Conservation (phyloP, 2,329 filamentous ascomycete species). For the Colletotrichum sansevieriae region DNA sequence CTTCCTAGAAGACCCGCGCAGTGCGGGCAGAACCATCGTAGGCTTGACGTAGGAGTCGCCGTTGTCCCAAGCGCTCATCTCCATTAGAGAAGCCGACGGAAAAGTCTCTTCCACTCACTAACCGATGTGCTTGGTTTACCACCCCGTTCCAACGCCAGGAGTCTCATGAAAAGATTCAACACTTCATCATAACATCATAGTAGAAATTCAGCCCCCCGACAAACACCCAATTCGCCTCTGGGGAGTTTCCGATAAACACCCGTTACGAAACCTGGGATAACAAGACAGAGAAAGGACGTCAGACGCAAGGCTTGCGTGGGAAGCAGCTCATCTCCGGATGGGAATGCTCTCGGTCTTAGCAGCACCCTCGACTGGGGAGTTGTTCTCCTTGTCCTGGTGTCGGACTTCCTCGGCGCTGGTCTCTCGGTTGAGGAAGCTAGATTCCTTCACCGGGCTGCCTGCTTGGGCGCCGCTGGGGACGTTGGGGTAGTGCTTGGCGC, state of each 20-base stretch:
- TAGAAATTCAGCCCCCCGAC: constrained; percentile 27
- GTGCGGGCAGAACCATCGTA: background rate
- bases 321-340: constrained; percentile 67
- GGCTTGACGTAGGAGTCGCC: constrained; percentile 8
- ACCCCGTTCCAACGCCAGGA: constrained; percentile 33
- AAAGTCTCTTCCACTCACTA: constrained; percentile 29
- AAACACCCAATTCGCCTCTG: constrained; percentile 37
- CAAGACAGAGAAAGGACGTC: constrained; percentile 30
- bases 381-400: constrained; percentile 37
- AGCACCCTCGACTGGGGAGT: constrained; percentile 37
- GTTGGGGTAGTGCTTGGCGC: constrained; percentile 40
- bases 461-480: constrained; percentile 62
- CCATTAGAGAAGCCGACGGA: constrained; percentile 20
- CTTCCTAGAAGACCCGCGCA: constrained; percentile 24
- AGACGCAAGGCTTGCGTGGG: constrained; percentile 9
- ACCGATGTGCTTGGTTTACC: constrained; percentile 35
- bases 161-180: constrained; percentile 38
- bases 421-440: constrained; percentile 86
- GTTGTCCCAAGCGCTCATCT: constrained; percentile 4
- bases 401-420: constrained; percentile 74
- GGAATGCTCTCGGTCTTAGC: constrained; percentile 66
- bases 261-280: constrained; percentile 31
- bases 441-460: constrained; percentile 90
- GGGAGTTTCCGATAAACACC: constrained; percentile 24
- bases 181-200: constrained; percentile 42